Evolutionary conservation across 257 asterid species (phyloP), one percentile per base, ranked within the genome.

Genomic region (Anisodus acutangulus): DNA sequence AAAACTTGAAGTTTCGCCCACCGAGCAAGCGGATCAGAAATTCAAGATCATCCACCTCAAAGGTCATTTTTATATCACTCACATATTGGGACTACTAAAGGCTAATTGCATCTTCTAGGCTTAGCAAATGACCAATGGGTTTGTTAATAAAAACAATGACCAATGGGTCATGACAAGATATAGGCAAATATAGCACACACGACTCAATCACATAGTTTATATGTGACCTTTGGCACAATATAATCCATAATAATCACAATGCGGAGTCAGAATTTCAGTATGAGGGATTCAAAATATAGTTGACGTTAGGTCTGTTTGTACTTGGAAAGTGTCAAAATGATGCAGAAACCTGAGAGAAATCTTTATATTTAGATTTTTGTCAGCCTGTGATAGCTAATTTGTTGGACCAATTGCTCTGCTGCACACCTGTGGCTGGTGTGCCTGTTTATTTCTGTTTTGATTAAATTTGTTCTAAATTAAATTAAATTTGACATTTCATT

Each of bases 371-470:
- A 6, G 11, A 68, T 68, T 39, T 4, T 35, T 26, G 53, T 68
- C 15, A 39, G 51, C 78, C 19, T 66, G 72, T 55, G 0, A n/a
- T 66, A 66, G 72, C 11, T 66, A 35, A 66, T 31, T 66, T 66
- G 72, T 66, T 66, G 72, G 17, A 12, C 72, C 12, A 31, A 5
- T 64, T 64, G 11, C 71, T 31, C 71, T 64, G 71, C 37, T 64
- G 71, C n/a, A 64, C 71, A 64, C 45, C 17, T 31, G 71, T 26
- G 45, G 71, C 45, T 31, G 72, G 47, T 66, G 47, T 35, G 47
- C 72, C 72, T 66, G 47, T 66, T 35, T 66, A 66, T 31, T 66
- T 68, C 53, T 67, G 49, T 66, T 66, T 66, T 66, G 72, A 45
- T 31, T 47, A 35, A 67, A 67, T 19, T 31, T 35, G 12, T 11